Evolutionary conservation across 148 eudicot genomes (phyloP).

Genomic region (Euryodendron excelsum): DNA sequence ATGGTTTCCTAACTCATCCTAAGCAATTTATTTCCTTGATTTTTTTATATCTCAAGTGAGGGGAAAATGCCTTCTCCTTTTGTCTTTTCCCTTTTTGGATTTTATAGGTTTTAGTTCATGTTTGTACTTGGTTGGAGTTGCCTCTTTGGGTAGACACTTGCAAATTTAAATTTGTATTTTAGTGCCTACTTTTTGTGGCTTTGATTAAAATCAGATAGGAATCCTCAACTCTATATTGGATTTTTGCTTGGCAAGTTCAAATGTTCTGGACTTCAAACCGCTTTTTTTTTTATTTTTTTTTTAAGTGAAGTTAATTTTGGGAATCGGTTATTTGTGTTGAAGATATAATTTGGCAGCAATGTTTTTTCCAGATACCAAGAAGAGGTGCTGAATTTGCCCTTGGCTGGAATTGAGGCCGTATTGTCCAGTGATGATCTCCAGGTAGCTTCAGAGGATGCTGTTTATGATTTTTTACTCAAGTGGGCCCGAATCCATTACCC

Average conservation of each 20-base stretch:
- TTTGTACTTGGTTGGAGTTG: not conserved
- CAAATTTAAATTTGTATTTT: not conserved
- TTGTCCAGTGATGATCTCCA: constrained; percentile 66
- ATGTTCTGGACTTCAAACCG: not conserved
- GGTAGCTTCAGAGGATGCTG: constrained; percentile 74
- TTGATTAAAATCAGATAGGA: not conserved
- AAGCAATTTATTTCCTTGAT: not conserved
- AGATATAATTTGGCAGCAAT: not conserved
- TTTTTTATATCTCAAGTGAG: not conserved
- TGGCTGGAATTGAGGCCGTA: constrained; percentile 67
- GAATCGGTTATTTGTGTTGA: not conserved
- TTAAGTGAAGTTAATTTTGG: not conserved
- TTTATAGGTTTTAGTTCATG: not conserved
- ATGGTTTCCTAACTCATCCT: not conserved
- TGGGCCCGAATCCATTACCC: constrained; percentile 68
- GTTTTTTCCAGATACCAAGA: constrained; percentile 51
- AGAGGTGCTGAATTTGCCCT: constrained; percentile 61
- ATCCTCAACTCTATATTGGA: not conserved
- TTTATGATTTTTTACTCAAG: constrained; percentile 61
- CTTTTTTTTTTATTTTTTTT: not conserved
- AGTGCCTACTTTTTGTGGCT: not conserved
- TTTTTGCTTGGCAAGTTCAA: not conserved
- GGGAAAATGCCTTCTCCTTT: not conserved
- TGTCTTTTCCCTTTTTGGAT: not conserved
- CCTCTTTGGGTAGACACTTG: not conserved